Evolutionary conservation across 352 stramenopile species (phyloP), one percentile per base, ranked within the genome.

Genomic region (Phytophthora sp.): DNA sequence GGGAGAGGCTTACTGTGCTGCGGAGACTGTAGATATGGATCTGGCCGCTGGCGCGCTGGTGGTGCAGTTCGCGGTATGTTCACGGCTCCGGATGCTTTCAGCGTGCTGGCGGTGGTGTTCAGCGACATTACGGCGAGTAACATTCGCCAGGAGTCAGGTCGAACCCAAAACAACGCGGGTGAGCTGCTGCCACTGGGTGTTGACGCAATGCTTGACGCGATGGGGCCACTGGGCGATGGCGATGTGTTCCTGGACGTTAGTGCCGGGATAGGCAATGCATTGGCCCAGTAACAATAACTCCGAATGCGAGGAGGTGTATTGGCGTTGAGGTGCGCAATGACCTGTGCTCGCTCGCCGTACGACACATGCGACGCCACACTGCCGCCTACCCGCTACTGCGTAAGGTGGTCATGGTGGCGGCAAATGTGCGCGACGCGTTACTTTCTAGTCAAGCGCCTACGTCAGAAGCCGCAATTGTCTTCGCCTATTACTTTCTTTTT

Each of bases 241-340:
- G 51, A 57, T 15, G 36, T 62, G 1, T 62, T 68, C 24, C 26
- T 68, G 1, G 50, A 57, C 20, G 13, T 62, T 2, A 51, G 29
- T 12, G 60, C 60, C 4, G 50, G 51, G 1, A 46, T 68, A 1
- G 60, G 60, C 4, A 68, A 62, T 38, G 30, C 59, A 6, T 18
- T 59, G 3, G 45, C 18, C 3, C 38, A 59, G 13, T 66, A 20
- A 27, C 47, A 18, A 38, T 59, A 15, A 49, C 31, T 13, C 58
- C 47, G 1, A 38, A 16, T 2, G 35, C 38, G 7, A 11, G 31
- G 7, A 26, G 1, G 4, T 62, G 38, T 26, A 26, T 45, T 26
- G 18, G 38, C 12, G 13, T 45, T 16, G 54, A 62, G 15, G 41
- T 62, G 0, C 54, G 54, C 26, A 2, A 6, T 15, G 54, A 62